A percentile compares a stretch with the other conserved stretches of the same genome.
Conservation (phyloP, 2,329 filamentous ascomycete species). For the Colletotrichum australisinense region DNA sequence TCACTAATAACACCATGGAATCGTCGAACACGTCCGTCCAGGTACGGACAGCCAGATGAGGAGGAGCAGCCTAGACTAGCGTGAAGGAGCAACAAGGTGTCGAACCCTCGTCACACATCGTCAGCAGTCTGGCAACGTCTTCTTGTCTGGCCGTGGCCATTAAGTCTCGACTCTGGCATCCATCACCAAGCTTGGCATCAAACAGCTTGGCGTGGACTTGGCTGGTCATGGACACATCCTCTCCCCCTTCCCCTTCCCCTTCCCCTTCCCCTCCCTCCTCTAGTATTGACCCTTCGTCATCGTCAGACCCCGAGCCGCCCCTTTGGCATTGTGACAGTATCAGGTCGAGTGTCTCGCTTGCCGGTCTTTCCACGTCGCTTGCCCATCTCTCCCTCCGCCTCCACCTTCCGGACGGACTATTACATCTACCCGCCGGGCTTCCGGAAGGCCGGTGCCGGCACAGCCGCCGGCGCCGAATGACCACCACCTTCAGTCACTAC, state of each 20-base stretch:
- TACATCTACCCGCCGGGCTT: slow-evolving; percentile 11
- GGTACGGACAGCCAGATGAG: too few species aligned
- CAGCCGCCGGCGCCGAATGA: slow-evolving; percentile 30
- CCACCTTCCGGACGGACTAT: slow-evolving; percentile 25
- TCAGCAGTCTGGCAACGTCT: neutral
- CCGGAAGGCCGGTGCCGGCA: slow-evolving; percentile 9
- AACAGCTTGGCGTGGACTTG: neutral
- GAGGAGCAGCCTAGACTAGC: neutral
- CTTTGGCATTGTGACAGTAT: neutral
- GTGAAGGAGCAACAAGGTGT: slow-evolving; percentile 19
- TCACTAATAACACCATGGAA: neutral
- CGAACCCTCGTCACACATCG: slow-evolving; percentile 7
- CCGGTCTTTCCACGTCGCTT: neutral
- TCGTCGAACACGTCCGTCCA: neutral
- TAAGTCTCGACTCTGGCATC: neutral
- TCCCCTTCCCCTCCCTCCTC: neutral
- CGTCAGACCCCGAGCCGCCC: neutral
- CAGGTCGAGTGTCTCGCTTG: neutral
- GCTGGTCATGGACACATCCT: neutral
- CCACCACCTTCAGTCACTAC: neutral
- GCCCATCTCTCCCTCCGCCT: neutral
- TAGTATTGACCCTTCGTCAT: neutral
- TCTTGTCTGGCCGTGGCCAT: neutral
- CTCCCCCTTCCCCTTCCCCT: neutral
- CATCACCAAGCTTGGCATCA: neutral